Percentiles rank a stretch among this genome's conserved stretches.
Evolutionary conservation across 2,329 filamentous ascomycete species (phyloP).

Genomic region (Trichoderma semiorbis): DNA sequence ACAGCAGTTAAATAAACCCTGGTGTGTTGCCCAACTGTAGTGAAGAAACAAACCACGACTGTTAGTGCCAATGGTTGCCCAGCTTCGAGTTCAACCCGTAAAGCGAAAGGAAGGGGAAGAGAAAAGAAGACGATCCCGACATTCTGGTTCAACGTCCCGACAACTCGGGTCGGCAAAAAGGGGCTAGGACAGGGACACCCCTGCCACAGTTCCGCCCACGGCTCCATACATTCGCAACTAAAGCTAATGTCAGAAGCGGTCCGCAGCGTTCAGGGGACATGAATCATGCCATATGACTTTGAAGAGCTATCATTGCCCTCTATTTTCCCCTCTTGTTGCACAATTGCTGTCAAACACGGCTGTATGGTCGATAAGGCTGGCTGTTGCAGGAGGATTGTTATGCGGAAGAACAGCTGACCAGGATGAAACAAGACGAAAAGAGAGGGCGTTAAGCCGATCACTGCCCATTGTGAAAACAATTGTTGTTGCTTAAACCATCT

Average conservation of each 20-base stretch:
- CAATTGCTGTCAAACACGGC: not conserved
- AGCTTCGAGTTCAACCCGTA: not conserved
- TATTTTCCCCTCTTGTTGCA: not conserved
- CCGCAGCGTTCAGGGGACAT: slow-evolving; percentile 8
- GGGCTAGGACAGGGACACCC: slow-evolving; percentile 21
- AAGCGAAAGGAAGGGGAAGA: not conserved
- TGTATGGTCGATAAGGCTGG: not conserved
- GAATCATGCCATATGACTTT: not conserved
- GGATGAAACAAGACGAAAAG: not conserved
- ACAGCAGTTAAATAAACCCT: not conserved
- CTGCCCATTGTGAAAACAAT: too few species aligned
- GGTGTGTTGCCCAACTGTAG: not conserved
- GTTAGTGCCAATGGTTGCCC: not conserved
- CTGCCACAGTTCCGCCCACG: slow-evolving; percentile 18
- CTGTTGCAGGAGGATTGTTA: not conserved
- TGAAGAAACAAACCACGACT: too few species aligned
- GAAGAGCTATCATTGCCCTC: not conserved
- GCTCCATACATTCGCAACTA: slow-evolving; percentile 12
- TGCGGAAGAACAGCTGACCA: not conserved
- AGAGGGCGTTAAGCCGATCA: not conserved
- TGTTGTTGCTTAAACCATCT: not conserved
- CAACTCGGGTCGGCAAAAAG: slow-evolving; percentile 35
- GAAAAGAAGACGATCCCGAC: slow-evolving; percentile 20
- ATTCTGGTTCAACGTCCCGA: slow-evolving; percentile 33
- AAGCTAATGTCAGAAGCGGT: slow-evolving; percentile 14